A percentile compares a stretch with the other conserved stretches of the same genome.
Conservation (phyloP, 2,329 filamentous ascomycete genomes). For the Dothideomycetidae sp. region DNA sequence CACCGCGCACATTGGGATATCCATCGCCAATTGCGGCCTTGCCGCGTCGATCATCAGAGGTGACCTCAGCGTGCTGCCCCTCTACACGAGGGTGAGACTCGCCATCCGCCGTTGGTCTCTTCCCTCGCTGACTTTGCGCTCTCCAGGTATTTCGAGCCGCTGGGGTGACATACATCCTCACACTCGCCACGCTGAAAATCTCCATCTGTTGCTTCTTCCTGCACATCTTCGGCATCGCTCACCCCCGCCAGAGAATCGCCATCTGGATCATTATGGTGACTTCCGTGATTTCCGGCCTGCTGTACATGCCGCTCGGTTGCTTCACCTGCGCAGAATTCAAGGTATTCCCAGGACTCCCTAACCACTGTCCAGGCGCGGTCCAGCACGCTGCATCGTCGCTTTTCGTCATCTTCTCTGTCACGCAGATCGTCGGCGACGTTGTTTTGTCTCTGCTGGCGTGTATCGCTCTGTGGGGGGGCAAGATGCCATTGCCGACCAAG, state of each 20-base stretch:
- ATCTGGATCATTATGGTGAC: constrained; percentile 20
- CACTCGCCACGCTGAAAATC: constrained; percentile 72
- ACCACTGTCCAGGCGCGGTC: not conserved
- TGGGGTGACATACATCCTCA: constrained; percentile 57
- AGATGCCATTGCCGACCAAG: not conserved
- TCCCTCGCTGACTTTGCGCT: not conserved
- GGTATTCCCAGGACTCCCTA: not conserved
- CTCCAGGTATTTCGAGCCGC: constrained; percentile 28
- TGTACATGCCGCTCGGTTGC: not conserved
- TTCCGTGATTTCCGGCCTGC: constrained; percentile 20
- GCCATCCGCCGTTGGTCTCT: not conserved
- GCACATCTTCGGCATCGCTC: constrained; percentile 26
- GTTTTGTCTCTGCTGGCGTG: constrained; percentile 1
- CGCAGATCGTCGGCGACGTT: not conserved
- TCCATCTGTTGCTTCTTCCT: constrained; percentile 70
- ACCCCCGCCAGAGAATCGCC: constrained; percentile 23
- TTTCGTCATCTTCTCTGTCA: constrained; percentile 2
- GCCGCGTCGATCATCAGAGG: not conserved
- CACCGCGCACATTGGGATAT: not conserved
- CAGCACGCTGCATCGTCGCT: not conserved
- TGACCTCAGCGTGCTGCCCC: not conserved
- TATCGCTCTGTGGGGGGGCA: not conserved
- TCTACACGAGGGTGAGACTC: not conserved
- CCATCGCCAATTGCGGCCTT: not conserved
- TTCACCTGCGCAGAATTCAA: constrained; percentile 6